phyloP scores from a whole-genome alignment of 805 yeast genomes.

The Clavispora phyllophila region DNA sequence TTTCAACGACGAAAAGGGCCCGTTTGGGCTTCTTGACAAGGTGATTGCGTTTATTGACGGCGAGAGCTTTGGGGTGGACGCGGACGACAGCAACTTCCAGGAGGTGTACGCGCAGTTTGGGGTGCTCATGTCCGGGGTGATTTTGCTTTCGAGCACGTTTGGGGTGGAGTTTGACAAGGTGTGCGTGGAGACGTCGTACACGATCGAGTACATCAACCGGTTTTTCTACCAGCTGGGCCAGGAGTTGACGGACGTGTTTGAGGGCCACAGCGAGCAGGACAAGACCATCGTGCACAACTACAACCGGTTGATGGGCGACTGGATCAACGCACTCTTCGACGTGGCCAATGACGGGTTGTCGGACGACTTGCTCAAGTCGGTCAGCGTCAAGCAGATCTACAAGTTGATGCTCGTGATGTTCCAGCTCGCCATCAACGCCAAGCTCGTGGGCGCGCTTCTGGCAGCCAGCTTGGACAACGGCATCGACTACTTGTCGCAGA shows the following conservation, averaged over 20 bases:
- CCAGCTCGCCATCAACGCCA: slow-evolving; percentile 64
- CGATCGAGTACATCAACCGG: slow-evolving; percentile 29
- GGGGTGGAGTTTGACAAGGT: slow-evolving; percentile 22
- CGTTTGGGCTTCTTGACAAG: slow-evolving; percentile 19
- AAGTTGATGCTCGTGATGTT: slow-evolving; percentile 68
- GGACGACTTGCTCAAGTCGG: slow-evolving; percentile 69
- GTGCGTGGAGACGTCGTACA: slow-evolving; percentile 25
- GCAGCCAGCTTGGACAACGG: slow-evolving; percentile 66
- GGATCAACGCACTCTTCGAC: slow-evolving; percentile 80
- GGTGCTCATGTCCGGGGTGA: slow-evolving; percentile 37
- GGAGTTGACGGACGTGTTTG: slow-evolving; percentile 20
- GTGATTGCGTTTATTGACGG: slow-evolving; percentile 16
- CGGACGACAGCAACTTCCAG: slow-evolving; percentile 56
- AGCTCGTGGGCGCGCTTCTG: slow-evolving; percentile 50
- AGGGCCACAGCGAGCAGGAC: slow-evolving; percentile 22
- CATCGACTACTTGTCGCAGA: slow-evolving; percentile 80
- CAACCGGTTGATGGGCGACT: slow-evolving; percentile 44
- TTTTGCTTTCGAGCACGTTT: slow-evolving; percentile 22
- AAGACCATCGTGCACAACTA: slow-evolving; percentile 27
- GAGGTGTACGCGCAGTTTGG: slow-evolving; percentile 70
- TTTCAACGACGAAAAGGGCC: slow-evolving; percentile 10
- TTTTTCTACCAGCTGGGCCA: slow-evolving; percentile 28
- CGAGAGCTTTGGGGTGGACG: slow-evolving; percentile 28
- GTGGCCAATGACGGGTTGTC: slow-evolving; percentile 65
- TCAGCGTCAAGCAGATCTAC: slow-evolving; percentile 63